phyloP scores from a whole-genome alignment of 1,139 yeast species.

The Nakaseomyces sp. region DNA sequence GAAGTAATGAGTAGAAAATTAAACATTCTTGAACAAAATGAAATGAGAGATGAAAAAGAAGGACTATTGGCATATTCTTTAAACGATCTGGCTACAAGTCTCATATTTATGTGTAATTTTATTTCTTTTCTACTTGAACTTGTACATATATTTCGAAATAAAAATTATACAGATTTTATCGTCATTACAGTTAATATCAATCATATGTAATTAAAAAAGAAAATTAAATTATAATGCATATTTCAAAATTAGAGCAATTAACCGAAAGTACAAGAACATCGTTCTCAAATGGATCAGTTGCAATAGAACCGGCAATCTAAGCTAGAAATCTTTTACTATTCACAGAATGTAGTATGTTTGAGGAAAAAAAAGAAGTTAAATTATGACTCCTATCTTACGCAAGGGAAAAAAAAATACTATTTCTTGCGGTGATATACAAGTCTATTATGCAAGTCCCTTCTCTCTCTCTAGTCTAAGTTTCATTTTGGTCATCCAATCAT shows the following conservation, averaged over 20 bases:
- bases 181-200: slow-evolving; percentile 3
- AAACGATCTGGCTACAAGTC: too few species aligned
- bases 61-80: too few species aligned
- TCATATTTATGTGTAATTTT: too few species aligned
- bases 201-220: background rate
- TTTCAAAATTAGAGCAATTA: background rate
- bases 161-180: background rate
- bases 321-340: too few species aligned
- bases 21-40: background rate
- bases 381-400: too few species aligned
- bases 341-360: too few species aligned
- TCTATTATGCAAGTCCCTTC: slow-evolving; percentile 25
- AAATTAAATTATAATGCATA: background rate
- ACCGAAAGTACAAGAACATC: background rate
- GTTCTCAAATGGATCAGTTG: too few species aligned
- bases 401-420: background rate
- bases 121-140: background rate
- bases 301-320: too few species aligned
- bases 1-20: slow-evolving; percentile 5
- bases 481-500: slow-evolving; percentile 52
- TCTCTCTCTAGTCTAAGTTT: slow-evolving; percentile 43
- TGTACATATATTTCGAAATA: slow-evolving; percentile 1
- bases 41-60: background rate
- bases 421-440: background rate
- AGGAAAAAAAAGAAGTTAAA: too few species aligned